These are phyloP conservation scores for Sporormia fimetaria DNA, from an alignment of 495 filamentous ascomycete genomes.

Conservation along the genomic window DNA sequence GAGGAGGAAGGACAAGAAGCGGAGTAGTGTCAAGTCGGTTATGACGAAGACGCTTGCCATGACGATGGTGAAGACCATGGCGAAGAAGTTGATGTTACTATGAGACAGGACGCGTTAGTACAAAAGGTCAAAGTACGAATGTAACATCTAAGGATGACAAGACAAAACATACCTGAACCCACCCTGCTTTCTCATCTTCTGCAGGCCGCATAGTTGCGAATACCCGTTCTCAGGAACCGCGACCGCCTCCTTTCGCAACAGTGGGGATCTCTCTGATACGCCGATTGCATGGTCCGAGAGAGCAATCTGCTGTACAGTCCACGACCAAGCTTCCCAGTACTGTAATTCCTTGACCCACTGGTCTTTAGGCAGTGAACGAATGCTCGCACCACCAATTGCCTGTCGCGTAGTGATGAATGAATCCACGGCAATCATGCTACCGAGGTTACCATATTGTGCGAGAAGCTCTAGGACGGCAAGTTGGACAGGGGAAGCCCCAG, in stretches of 20 bases:
- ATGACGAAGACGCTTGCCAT: not conserved
- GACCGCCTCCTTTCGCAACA: too few species aligned
- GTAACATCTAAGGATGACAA: not conserved
- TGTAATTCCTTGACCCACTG: conserved; percentile 2
- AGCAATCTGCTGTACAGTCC: not conserved
- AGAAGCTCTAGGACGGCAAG: not conserved
- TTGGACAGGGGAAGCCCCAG: not conserved
- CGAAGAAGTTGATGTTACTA: conserved; percentile 7
- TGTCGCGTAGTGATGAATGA: not conserved
- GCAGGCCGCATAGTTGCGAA: not conserved
- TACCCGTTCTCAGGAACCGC: too few species aligned
- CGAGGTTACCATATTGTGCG: too few species aligned
- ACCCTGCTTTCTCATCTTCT: conserved; percentile 5
- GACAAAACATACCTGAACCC: conserved; percentile 1
- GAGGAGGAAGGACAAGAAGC: conserved; percentile 1
- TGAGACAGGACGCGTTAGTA: not conserved
- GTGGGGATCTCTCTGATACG: too few species aligned
- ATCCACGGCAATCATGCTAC: too few species aligned
- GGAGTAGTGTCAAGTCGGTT: not conserved
- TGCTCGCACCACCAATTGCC: not conserved
- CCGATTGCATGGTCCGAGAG: not conserved
- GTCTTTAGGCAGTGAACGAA: not conserved
- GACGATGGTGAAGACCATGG: not conserved
- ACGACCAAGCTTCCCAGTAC: not conserved
- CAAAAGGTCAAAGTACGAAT: not conserved